Base-by-base conservation (phyloP, 345 rosid genomes). In the Rhizophora apiculata region DNA sequence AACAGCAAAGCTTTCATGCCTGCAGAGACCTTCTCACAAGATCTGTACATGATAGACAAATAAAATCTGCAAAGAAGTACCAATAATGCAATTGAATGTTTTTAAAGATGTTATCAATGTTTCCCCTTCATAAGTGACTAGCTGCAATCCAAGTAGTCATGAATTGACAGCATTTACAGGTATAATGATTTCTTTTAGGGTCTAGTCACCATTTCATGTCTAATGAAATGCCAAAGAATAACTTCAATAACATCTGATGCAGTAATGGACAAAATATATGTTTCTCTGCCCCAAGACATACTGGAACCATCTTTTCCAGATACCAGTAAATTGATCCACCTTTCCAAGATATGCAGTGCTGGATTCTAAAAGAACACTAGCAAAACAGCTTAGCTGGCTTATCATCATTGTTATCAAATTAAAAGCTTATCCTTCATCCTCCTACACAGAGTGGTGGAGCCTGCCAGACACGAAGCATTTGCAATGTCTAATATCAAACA, bases 381-480 rank as follows among this genome's bases (percentile, higher is more conserved):
- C 52, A 59, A 16, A 29, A 60, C 24, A 60, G 31, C 59, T 31
- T 21, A 20, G 56, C 57, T 36, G 19, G 32, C 49, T 11, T 53
- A 24, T 65, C 30, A 53, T 67, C 54, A 15, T 22, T 3, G 26
- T 62, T 37, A 49, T 54, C 39, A 32, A 19, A 70, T 68, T 60
- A 37, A 61, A 26, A 65, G 67, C 22, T 63, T 66, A 62, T 56
- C 57, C 69, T 72, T 66, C 51, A 32, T 60, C 55, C 63, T 43
- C 10, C 37, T 48, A 46, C 62, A 51, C 22, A 24, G 43, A 65
- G 46, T 31, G 62, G 56, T 63, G 8, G 31, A 46, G 31, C 31
- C 29, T 36, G 21, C 37, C 30, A 64, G 62, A 69, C 18, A 30
- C 6, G 30, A 32, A n/a, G 20, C 22, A 27, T 62, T 64, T 55